Conservation (phyloP, 164 flowering plant species). For the Brasenia schreberi region DNA sequence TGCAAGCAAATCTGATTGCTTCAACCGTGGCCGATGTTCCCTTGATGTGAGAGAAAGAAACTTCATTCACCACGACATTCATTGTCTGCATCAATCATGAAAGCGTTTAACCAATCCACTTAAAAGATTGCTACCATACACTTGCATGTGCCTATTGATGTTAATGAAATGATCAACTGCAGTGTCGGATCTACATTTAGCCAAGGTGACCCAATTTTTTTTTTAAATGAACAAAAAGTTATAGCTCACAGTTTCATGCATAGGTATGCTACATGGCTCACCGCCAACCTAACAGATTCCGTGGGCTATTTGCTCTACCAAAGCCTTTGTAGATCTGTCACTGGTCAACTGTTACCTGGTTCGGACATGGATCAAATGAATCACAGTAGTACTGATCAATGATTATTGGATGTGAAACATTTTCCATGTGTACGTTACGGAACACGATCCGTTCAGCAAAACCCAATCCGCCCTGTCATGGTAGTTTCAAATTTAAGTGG, state of each 20-base stretch:
- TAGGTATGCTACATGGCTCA: too few species aligned
- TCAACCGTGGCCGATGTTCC: constrained; percentile 79
- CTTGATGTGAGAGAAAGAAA: constrained; percentile 42
- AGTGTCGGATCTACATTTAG: too few species aligned
- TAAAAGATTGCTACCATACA: too few species aligned
- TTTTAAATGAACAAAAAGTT: too few species aligned
- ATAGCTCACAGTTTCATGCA: too few species aligned
- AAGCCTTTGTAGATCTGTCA: neutral
- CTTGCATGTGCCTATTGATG: too few species aligned
- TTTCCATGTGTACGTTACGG: constrained; percentile 55
- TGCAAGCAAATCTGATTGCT: constrained; percentile 70
- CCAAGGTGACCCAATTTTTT: too few species aligned
- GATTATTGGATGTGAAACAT: constrained; percentile 79
- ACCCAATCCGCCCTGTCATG: constrained; percentile 77
- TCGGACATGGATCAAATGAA: constrained; percentile 44
- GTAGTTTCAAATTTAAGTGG: neutral
- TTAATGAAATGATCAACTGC: too few species aligned
- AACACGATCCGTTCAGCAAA: constrained; percentile 39
- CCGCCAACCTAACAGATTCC: too few species aligned
- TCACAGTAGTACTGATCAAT: constrained; percentile 94
- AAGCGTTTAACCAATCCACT: neutral
- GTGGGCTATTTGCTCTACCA: too few species aligned
- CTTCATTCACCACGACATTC: constrained; percentile 43
- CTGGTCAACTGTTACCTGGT: constrained; percentile 41
- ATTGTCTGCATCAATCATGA: constrained; percentile 37